Evolutionary conservation across 495 filamentous ascomycete genomes (phyloP), one percentile per base, ranked within the genome.

Genomic region (Cercophora scortea): DNA sequence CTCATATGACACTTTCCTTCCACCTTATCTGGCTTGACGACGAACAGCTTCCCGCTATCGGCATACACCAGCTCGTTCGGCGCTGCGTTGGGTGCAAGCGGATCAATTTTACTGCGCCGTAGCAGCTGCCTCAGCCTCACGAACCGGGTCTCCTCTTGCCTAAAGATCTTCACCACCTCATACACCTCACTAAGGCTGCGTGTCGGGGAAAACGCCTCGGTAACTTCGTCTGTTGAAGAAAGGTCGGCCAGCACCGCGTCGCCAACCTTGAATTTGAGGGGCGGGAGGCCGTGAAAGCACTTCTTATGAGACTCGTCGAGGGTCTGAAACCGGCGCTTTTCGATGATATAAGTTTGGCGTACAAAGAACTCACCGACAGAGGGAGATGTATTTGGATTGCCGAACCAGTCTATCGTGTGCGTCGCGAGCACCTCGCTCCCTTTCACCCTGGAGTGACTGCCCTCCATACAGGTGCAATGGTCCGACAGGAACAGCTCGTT

Each of bases 401-500:
- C 72, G 44, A 76, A 76, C 69, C 81, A 88, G 25, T 75, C 71
- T 1, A 88, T 74, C 15, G 62, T 48, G 38, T 81, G 71, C n/a
- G 73, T 74, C 8, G 65, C 68, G 11, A 82, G 47, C 8, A 89
- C 67, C 35, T 85, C 76, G 1, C 70, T 57, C 13, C 67, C 67
- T 6, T 73, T 55, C n/a, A 85, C 70, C 33, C 72, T 63, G 48
- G 49, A 40, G 42, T 67, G 32, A 33, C 16, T 12, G 48, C 71
- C 32, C 59, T 70, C 72, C 12, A 66, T 64, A 53, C 88, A 90
- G 12, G 82, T 84, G 64, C 88, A 91, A 52, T 90, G 81, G 57
- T 89, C 80, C 0, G 84, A 87, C 8, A 91, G 67, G 60, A 91
- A 91, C 0, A 90, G 65, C 61, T 91, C 88, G 52, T 88, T 84